Conservation (phyloP, 78 protist species). For the Emiliania huxleyi region DNA sequence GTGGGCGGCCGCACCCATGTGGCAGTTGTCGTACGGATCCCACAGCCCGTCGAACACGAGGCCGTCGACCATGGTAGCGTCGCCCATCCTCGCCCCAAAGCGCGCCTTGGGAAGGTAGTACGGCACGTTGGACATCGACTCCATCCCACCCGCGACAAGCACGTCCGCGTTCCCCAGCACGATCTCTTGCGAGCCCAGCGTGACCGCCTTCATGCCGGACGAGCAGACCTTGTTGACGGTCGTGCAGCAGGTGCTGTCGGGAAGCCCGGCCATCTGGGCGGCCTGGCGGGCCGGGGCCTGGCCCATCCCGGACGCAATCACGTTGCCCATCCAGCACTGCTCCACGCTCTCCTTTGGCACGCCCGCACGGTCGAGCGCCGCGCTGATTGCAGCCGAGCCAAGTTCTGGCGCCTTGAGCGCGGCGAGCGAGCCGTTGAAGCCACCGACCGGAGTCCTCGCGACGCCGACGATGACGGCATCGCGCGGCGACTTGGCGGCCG, state of each 20-base stretch:
- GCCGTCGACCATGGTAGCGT: conserved; percentile 68
- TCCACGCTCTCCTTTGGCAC: conserved; percentile 22
- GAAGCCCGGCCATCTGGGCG: conserved; percentile 71
- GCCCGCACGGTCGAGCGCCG: conserved; percentile 51
- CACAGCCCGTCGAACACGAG: conserved; percentile 88
- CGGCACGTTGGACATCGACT: conserved; percentile 94
- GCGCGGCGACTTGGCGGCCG: too few species aligned
- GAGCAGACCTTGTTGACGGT: conserved; percentile 94
- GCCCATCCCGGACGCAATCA: conserved; percentile 69
- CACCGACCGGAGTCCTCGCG: conserved; percentile 88
- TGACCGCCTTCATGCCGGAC: conserved; percentile 94
- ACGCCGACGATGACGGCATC: conserved; percentile 68
- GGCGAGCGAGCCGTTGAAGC: conserved; percentile 68
- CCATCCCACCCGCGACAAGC: conserved; percentile 87
- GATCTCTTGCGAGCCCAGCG: conserved; percentile 85
- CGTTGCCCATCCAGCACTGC: conserved; percentile 89
- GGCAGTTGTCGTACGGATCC: conserved; percentile 81
- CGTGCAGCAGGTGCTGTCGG: conserved; percentile 37
- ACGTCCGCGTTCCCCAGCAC: conserved; percentile 67
- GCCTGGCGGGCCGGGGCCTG: conserved; percentile 93
- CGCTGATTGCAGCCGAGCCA: conserved; percentile 79
- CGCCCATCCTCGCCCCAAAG: conserved; percentile 76
- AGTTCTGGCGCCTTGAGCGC: conserved; percentile 73
- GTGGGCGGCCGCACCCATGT: too few species aligned
- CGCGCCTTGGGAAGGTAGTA: conserved; percentile 73